phyloP scores from a whole-genome alignment of 2,329 filamentous ascomycete genomes.

The Sporothrix sp. region DNA sequence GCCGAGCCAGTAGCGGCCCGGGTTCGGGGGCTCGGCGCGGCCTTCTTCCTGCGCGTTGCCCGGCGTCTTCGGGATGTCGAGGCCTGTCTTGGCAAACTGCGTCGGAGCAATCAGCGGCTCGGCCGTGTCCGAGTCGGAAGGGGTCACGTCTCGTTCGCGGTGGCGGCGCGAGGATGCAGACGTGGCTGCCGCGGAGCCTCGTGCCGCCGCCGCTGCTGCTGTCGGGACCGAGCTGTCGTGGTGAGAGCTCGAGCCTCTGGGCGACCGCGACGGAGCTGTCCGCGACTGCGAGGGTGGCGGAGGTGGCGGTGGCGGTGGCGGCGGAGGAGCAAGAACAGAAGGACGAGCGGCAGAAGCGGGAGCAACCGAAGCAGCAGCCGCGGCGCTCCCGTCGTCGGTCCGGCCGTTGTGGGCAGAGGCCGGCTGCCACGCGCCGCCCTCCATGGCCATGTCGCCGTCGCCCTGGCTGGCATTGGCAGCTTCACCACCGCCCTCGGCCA shows the following conservation, averaged over 20 bases:
- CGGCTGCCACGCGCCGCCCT: conserved; percentile 38
- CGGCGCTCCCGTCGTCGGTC: no score
- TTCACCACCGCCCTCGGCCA: no score
- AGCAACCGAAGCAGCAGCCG: no score
- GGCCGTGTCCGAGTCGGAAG: conserved; percentile 63
- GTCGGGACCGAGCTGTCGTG: no score
- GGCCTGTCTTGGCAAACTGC: conserved; percentile 53
- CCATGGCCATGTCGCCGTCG: conserved; percentile 49
- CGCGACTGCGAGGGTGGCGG: conserved; percentile 16
- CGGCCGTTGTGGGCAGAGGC: conserved; percentile 54
- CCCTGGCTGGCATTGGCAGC: background rate
- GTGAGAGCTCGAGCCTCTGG: background rate
- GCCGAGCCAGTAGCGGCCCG: conserved; percentile 77
- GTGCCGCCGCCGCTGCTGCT: background rate
- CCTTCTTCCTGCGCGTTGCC: conserved; percentile 32
- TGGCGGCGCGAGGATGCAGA: background rate
- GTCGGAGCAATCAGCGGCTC: conserved; percentile 55
- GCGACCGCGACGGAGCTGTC: background rate
- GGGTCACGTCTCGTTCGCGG: conserved; percentile 52
- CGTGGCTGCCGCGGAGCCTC: background rate
- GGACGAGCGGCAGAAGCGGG: no score
- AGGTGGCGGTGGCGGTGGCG: conserved; percentile 53
- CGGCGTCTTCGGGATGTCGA: conserved; percentile 77
- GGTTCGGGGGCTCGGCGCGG: conserved; percentile 45
- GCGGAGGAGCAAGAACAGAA: no score